phyloP scores from a whole-genome alignment of 208 protist species.

The Trypanosoma cruzi region DNA sequence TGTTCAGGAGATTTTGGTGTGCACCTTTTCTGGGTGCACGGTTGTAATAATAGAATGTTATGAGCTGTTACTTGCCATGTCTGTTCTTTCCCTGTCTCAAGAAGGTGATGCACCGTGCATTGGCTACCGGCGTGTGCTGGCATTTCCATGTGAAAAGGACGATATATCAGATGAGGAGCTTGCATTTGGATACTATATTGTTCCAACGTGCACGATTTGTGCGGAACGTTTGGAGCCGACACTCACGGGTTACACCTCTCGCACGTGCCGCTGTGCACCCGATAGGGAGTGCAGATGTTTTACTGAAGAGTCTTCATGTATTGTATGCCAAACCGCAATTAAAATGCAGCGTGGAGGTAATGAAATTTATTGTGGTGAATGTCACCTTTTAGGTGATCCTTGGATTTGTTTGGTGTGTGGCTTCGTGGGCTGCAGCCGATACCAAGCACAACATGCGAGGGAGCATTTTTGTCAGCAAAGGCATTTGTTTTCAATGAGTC shows the following conservation, averaged over 20 bases:
- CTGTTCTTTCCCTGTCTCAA: constrained; percentile 42
- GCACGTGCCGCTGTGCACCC: constrained; percentile 46
- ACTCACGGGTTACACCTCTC: constrained; percentile 51
- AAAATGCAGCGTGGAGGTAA: constrained; percentile 24
- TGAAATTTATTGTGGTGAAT: constrained; percentile 61
- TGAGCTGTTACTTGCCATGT: constrained; percentile 50
- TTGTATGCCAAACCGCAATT: constrained; percentile 56
- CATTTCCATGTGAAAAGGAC: constrained; percentile 27
- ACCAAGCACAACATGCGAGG: constrained; percentile 90
- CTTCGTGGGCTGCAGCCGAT: constrained; percentile 92
- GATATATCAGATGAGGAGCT: constrained; percentile 9
- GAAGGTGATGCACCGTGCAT: constrained; percentile 24
- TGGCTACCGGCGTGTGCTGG: constrained; percentile 25
- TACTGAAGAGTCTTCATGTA: constrained; percentile 54
- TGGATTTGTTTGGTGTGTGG: constrained; percentile 94
- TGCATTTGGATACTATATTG: constrained; percentile 59
- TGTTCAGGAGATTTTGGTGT: constrained; percentile 55
- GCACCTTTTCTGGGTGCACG: constrained; percentile 48
- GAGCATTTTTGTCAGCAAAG: constrained; percentile 61
- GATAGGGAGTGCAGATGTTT: constrained; percentile 34
- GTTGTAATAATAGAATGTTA: constrained; percentile 48
- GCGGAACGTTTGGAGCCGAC: constrained; percentile 73
- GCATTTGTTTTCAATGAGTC: constrained; percentile 91
- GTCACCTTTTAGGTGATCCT: constrained; percentile 66
- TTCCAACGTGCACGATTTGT: constrained; percentile 81